A percentile compares a stretch with the other conserved stretches of the same genome.
phyloP scores from a whole-genome alignment of 176 grass and related monocot species.

The Otatea glauca region DNA sequence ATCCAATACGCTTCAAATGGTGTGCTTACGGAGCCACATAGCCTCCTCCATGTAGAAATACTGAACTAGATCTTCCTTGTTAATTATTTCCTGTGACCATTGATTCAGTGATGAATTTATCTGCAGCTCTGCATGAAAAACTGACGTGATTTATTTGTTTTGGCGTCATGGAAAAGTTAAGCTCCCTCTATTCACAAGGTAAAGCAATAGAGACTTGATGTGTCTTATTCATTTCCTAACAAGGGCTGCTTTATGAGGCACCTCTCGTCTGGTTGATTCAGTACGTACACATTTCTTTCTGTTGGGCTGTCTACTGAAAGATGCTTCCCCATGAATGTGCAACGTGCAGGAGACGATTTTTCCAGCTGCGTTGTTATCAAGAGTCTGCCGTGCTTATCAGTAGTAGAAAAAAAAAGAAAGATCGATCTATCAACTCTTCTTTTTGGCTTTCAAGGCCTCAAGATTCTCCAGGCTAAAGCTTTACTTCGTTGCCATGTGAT shows the following conservation, averaged over 20 bases:
- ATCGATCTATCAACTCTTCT: slow-evolving; percentile 1
- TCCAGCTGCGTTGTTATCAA: slow-evolving; percentile 26
- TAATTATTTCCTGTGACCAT: slow-evolving; percentile 19
- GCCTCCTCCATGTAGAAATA: not conserved
- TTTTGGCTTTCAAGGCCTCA: slow-evolving; percentile 37
- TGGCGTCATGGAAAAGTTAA: slow-evolving; percentile 5
- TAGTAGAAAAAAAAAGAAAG: slow-evolving; percentile 32
- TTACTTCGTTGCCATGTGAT: slow-evolving; percentile 32
- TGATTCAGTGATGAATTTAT: slow-evolving; percentile 37
- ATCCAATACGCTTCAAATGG: not conserved
- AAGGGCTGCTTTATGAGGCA: slow-evolving; percentile 22
- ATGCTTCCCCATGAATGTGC: not conserved
- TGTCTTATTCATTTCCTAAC: slow-evolving; percentile 35
- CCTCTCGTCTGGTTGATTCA: slow-evolving; percentile 35
- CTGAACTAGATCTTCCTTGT: slow-evolving; percentile 1
- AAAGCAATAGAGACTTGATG: slow-evolving; percentile 9
- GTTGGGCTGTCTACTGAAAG: slow-evolving; percentile 40
- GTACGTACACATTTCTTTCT: slow-evolving; percentile 41
- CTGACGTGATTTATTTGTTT: slow-evolving; percentile 15
- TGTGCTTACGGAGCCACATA: not conserved
- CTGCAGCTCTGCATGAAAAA: slow-evolving; percentile 16
- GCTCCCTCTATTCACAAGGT: not conserved
- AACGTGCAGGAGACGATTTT: slow-evolving; percentile 5
- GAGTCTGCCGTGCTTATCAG: slow-evolving; percentile 11
- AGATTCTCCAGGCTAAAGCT: slow-evolving; percentile 40